Conservation (phyloP, 306 rosid genomes). For the Cucurbita argyrosperma region DNA sequence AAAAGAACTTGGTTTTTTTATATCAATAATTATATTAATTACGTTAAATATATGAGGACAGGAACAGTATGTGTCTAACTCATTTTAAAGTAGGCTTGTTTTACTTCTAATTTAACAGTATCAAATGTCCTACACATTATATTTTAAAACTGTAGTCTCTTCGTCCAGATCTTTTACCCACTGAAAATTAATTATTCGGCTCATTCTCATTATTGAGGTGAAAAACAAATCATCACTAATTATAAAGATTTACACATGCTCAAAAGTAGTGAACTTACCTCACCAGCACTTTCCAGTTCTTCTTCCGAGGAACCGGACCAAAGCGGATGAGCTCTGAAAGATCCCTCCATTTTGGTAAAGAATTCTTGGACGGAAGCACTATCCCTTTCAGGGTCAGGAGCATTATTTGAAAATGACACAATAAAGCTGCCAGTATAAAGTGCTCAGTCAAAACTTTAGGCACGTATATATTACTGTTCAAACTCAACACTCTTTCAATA, state of each 20-base stretch:
- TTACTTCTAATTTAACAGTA: background rate
- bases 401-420: conserved; percentile 74
- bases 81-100: background rate
- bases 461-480: background rate
- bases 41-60: background rate
- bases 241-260: background rate
- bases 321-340: conserved; percentile 88
- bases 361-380: conserved; percentile 68
- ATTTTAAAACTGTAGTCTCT: background rate
- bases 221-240: background rate
- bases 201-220: background rate
- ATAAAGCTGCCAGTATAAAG: conserved; percentile 57
- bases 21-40: background rate
- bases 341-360: conserved; percentile 72
- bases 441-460: background rate
- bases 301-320: conserved; percentile 94
- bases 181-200: background rate
- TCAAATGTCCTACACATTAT: background rate
- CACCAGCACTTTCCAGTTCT: conserved; percentile 95
- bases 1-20: background rate
- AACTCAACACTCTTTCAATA: background rate
- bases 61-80: background rate
- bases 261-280: conserved; percentile 39
- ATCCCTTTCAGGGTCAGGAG: conserved; percentile 82
- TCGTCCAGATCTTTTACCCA: background rate